Conservation (phyloP, 2,329 filamentous ascomycete species). For the Trichoderma semiorbis region DNA sequence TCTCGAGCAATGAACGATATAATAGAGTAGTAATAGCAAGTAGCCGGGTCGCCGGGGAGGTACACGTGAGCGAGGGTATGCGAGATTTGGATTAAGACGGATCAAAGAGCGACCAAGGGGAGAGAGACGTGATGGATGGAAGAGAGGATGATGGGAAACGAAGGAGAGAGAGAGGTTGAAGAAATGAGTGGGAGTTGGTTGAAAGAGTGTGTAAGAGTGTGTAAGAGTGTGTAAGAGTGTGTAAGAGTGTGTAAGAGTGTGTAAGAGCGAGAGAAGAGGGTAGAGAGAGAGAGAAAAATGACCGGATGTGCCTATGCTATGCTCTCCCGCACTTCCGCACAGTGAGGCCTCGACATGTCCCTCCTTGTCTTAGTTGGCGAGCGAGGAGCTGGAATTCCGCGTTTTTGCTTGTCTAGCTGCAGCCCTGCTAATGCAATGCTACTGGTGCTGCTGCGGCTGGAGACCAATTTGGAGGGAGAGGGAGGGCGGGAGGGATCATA, state of each 20-base stretch:
- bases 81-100: neutral
- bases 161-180: slow-evolving; percentile 17
- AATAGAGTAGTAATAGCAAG: neutral
- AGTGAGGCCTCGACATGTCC: slow-evolving; percentile 7
- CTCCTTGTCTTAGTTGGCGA: neutral
- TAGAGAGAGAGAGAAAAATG: neutral
- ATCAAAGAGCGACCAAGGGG: neutral
- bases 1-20: slow-evolving; percentile 27
- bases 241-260: no score
- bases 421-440: neutral
- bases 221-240: neutral
- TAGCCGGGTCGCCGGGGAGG: neutral
- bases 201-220: neutral
- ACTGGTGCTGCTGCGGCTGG: neutral
- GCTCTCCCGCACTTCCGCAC: neutral
- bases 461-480: neutral
- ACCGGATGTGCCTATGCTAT: neutral
- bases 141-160: neutral
- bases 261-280: neutral
- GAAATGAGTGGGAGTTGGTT: neutral
- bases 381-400: neutral
- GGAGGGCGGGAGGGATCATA: neutral
- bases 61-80: neutral
- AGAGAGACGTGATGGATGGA: neutral
- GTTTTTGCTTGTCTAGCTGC: neutral